Base-by-base conservation (phyloP, 2,329 filamentous ascomycete genomes). In the Huntiella omanensis region DNA sequence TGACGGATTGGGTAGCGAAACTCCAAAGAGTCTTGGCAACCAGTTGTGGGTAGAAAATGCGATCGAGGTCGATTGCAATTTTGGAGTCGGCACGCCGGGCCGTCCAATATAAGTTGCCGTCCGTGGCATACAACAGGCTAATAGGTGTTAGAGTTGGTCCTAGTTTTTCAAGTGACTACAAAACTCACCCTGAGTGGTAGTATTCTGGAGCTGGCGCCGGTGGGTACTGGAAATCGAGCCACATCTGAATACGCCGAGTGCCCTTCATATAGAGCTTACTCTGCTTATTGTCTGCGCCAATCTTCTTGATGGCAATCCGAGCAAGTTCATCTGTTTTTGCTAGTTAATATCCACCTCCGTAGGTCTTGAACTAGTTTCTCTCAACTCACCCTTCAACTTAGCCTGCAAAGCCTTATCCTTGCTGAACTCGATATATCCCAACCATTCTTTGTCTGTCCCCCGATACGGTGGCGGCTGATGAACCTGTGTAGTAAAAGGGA, bases 381-480 rank as follows among this genome's bases (percentile, higher is more conserved):
- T 37, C 28, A 33, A 36, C 66, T 34, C 53, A 50, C 49, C 45
- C 36, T 64, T 65, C 22, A 79, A 66, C 16, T 61, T 56, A 13
- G 65, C 55, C 17, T 71, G 60, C 7, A 68, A 60, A 38, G 67
- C 58, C 11, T 55, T 57, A 50, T 80, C 68, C 51, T 67, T 67
- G 50, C 67, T 72, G n/a, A 80, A 61, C 47, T 68, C 68, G 12
- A 75, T 55, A 52, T 77, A 82, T 42, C 66, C 63, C 51, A 66
- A 62, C 74, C 73, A 81, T 57, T 82, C 78, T 2, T 76, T 75
- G 52, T 79, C 75, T 19, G 61, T 63, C 44, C 67, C 67, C 50
- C 63, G 64, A 55, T 77, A 79, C 2, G 68, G 69, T 28, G 59
- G 55, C 28, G 67, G 64, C 12, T 64, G 60, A 13, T 74, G 59